Evolutionary conservation across 441 rosid genomes (phyloP).

Genomic region (Adansonia rubrostipa): DNA sequence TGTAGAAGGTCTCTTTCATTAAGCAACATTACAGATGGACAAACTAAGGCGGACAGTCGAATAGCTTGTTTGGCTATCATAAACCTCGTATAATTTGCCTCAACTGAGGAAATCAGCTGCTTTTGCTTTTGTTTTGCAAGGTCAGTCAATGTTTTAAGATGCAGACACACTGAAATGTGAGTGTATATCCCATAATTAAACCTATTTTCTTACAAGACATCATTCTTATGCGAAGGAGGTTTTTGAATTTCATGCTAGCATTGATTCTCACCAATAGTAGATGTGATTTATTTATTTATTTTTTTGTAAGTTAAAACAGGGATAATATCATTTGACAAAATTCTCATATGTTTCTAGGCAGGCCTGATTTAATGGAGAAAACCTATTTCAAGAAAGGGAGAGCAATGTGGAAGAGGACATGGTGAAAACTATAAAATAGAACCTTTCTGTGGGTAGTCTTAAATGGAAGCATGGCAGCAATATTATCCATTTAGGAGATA

Average conservation of each 20-base stretch:
- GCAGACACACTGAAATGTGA: neutral
- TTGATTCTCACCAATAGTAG: neutral
- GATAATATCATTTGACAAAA: too few relatives aligned
- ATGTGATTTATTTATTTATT: too few relatives aligned
- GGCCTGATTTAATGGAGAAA: conserved; percentile 3
- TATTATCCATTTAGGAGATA: neutral
- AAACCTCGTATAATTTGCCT: neutral
- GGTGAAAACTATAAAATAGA: neutral
- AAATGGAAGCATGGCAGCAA: neutral
- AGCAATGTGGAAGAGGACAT: neutral
- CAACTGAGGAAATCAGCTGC: neutral
- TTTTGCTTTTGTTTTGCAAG: neutral
- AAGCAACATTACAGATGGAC: neutral
- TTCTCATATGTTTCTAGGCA: too few relatives aligned
- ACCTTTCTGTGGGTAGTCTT: neutral
- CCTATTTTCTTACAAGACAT: neutral
- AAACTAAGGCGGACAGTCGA: neutral
- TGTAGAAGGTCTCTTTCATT: neutral
- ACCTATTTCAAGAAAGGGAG: neutral
- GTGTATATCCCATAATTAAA: too few relatives aligned
- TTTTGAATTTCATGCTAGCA: neutral
- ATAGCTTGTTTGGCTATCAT: neutral
- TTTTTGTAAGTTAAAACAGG: too few relatives aligned
- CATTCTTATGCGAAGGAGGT: neutral
- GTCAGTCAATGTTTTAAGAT: conserved; percentile 10